Percentiles rank a stretch among this genome's conserved stretches.
Conservation (phyloP, 495 filamentous ascomycete species). For the Neurospora sp. region DNA sequence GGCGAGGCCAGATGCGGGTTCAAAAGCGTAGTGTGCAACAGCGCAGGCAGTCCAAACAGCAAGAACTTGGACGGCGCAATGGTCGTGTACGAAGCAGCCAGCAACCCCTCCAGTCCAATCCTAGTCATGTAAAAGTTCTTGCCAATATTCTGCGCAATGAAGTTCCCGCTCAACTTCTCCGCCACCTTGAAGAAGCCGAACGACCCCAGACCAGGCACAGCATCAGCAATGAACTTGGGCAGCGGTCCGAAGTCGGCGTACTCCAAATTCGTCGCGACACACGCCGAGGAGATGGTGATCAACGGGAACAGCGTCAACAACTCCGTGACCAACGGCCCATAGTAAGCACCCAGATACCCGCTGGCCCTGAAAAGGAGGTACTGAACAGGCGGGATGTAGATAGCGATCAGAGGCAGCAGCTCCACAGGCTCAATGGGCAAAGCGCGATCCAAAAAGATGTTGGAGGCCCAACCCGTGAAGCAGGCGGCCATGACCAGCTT, state of each 20-base stretch:
- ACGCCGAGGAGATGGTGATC: slow-evolving; percentile 54
- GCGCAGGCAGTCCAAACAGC: slow-evolving; percentile 51
- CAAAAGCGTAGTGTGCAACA: slow-evolving; percentile 57
- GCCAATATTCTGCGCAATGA: slow-evolving; percentile 50
- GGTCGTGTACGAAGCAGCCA: slow-evolving; percentile 52
- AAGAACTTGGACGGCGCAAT: slow-evolving; percentile 60
- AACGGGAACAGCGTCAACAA: slow-evolving; percentile 61
- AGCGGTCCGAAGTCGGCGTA: slow-evolving; percentile 43
- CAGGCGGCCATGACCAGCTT: slow-evolving; percentile 53
- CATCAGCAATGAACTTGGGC: slow-evolving; percentile 46
- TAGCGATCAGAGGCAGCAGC: slow-evolving; percentile 65
- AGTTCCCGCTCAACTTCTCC: slow-evolving; percentile 40
- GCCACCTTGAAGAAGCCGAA: slow-evolving; percentile 53
- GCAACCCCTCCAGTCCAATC: slow-evolving; percentile 56
- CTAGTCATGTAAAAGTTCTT: slow-evolving; percentile 54
- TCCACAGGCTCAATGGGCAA: slow-evolving; percentile 49
- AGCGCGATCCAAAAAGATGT: slow-evolving; percentile 36
- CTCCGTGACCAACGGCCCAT: slow-evolving; percentile 70
- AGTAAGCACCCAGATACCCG: slow-evolving; percentile 49
- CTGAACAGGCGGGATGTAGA: slow-evolving; percentile 64
- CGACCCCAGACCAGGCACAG: slow-evolving; percentile 49
- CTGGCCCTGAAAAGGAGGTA: slow-evolving; percentile 57
- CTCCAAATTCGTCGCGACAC: slow-evolving; percentile 54
- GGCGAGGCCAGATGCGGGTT: slow-evolving; percentile 61
- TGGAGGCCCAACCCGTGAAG: slow-evolving; percentile 52